Evolutionary conservation across 352 stramenopile genomes (phyloP), one percentile per base, ranked within the genome.

Genomic region (Albugo candida): DNA sequence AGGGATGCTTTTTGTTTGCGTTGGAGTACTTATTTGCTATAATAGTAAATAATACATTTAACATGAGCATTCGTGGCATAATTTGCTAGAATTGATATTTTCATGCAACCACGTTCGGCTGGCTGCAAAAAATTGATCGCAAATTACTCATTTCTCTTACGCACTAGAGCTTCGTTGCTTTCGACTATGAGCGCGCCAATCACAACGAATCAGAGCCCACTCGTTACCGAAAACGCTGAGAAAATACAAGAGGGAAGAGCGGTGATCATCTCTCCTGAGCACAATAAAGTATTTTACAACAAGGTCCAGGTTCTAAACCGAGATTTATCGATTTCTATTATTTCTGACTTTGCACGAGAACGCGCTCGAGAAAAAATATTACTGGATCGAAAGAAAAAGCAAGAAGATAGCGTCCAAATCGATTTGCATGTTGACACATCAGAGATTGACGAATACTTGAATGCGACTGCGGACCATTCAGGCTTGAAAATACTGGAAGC

Each of bases 401-500:
- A 72, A 61, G 67, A 79, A 71, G 41, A 37, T 18, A 13, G 59
- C 43, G 65, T 64, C 34, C 62, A 74, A 31, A 8, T 8, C 3
- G 38, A 43, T 19, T 3, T 10, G 17, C 17, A 24, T 8, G 69
- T 67, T 57, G 63, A 55, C 31, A 70, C 86, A 55, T 64, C 77
- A 47, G 74, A 86, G 53, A 67, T 92, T 65, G 61, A 93, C 52
- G 50, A 63, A 58, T 48, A 87, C 56, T 41, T 88, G 42, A 17
- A 52, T 43, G 56, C 69, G 12, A 78, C 58, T 48, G 65, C 83
- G 5, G 65, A 82, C 53, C 77, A 52, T n/a, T 70, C 70, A 12
- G 95, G 95, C 18, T 83, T 99, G 40, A 74, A 76, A 37, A 96
- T 99, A 53, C 93, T 99, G 18, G 96, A 99, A 60, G 95, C 95